Evolutionary conservation across 371 early-diverging fungal species (phyloP).

Genomic region (Apophysomyces elegans): DNA sequence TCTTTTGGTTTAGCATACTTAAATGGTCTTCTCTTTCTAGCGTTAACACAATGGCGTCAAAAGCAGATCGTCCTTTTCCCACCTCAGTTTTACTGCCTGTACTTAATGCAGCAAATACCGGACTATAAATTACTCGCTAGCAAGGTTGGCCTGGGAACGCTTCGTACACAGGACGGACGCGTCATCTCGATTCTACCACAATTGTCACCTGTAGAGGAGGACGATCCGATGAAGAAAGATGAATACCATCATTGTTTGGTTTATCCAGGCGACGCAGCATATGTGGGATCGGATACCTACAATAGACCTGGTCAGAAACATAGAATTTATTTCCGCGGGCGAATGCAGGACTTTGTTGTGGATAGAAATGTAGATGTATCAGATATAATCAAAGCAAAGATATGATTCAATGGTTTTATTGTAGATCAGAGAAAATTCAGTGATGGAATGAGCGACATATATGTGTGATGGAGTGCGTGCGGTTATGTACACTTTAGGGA

Average conservation of each 20-base stretch:
- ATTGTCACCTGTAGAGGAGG: slow-evolving; percentile 26
- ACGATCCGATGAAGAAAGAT: slow-evolving; percentile 21
- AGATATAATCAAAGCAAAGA: slow-evolving; percentile 15
- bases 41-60: slow-evolving; percentile 25
- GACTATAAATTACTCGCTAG: slow-evolving; percentile 32
- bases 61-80: slow-evolving; percentile 52
- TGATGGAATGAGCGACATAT: slow-evolving; percentile 7
- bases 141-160: slow-evolving; percentile 37
- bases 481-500: slow-evolving; percentile 3
- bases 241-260: slow-evolving; percentile 34
- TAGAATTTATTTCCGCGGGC: slow-evolving; percentile 39
- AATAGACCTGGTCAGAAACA: slow-evolving; percentile 34
- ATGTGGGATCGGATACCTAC: slow-evolving; percentile 20
- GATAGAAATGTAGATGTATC: slow-evolving; percentile 35
- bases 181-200: slow-evolving; percentile 57
- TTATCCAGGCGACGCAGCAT: slow-evolving; percentile 48
- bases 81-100: slow-evolving; percentile 71
- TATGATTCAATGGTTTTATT: slow-evolving; percentile 11
- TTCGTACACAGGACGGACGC: slow-evolving; percentile 33
- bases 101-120: slow-evolving; percentile 36
- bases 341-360: slow-evolving; percentile 31
- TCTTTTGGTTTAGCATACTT: not conserved
- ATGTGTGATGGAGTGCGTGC: not conserved
- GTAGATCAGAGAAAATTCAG: not conserved
- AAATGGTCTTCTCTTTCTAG: slow-evolving; percentile 11